Conservation (phyloP, 2,329 filamentous ascomycete genomes). For the Epicoccum sorghinum region DNA sequence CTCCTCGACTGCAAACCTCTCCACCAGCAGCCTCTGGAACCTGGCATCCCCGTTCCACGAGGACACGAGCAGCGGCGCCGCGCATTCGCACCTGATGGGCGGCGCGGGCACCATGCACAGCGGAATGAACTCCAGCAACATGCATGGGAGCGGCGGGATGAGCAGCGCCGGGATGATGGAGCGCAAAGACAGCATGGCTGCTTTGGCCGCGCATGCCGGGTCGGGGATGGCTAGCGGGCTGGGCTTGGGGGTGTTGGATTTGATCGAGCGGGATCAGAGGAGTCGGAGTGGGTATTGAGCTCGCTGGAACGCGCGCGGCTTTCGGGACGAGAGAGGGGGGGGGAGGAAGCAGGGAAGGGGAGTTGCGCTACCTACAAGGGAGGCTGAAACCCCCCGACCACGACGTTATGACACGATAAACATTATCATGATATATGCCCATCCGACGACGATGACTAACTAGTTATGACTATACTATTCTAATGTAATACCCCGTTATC, state of each 20-base stretch:
- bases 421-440: too few relatives aligned
- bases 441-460: too few relatives aligned
- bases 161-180: slow-evolving; percentile 6
- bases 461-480: too few relatives aligned
- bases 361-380: too few relatives aligned
- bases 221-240: background rate
- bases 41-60: slow-evolving; percentile 36
- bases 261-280: slow-evolving; percentile 32
- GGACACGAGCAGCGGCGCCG: slow-evolving; percentile 9
- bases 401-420: too few relatives aligned
- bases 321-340: background rate
- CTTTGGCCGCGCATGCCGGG: slow-evolving; percentile 3
- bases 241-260: slow-evolving; percentile 22
- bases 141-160: background rate
- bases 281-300: too few relatives aligned
- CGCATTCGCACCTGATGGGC: background rate
- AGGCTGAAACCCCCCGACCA: too few relatives aligned
- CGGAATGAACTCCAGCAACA: background rate
- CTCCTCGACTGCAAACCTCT: slow-evolving; percentile 5
- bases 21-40: slow-evolving; percentile 31
- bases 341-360: too few relatives aligned
- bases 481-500: too few relatives aligned
- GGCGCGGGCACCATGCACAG: background rate
- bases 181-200: slow-evolving; percentile 13
- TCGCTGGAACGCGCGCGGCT: slow-evolving; percentile 6